Evolutionary conservation across 2,329 filamentous ascomycete species (phyloP).

Genomic region (Bipolaris oryzae): DNA sequence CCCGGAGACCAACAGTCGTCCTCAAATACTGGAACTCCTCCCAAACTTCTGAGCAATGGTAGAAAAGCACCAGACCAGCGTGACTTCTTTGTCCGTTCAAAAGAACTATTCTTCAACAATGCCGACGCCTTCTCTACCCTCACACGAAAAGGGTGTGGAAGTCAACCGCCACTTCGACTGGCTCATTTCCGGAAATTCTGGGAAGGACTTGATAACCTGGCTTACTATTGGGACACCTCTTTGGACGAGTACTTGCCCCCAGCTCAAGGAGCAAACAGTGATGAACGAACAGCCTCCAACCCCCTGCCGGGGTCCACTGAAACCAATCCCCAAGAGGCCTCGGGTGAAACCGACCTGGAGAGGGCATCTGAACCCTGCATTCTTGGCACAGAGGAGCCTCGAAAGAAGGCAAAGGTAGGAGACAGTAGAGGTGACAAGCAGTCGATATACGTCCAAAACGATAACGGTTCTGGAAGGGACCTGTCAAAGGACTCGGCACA

Average conservation of each 20-base stretch:
- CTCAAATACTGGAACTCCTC: slow-evolving; percentile 27
- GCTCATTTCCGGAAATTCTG: slow-evolving; percentile 66
- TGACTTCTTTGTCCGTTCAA: slow-evolving; percentile 56
- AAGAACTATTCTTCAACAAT: slow-evolving; percentile 61
- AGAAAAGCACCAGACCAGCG: slow-evolving; percentile 54
- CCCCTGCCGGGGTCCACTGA: slow-evolving; percentile 5
- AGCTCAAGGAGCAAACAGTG: slow-evolving; percentile 17
- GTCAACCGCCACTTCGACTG: slow-evolving; percentile 56
- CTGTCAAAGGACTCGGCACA: slow-evolving; percentile 17
- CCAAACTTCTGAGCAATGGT: slow-evolving; percentile 55
- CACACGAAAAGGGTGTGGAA: slow-evolving; percentile 55
- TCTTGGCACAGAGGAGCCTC: slow-evolving; percentile 33
- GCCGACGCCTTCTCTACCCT: slow-evolving; percentile 64
- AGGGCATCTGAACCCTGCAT: slow-evolving; percentile 15
- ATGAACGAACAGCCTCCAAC: slow-evolving; percentile 6
- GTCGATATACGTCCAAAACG: slow-evolving; percentile 12
- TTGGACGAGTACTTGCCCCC: slow-evolving; percentile 60
- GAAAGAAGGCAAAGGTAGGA: slow-evolving; percentile 50
- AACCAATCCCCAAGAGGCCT: slow-evolving; percentile 9
- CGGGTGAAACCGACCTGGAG: slow-evolving; percentile 19
- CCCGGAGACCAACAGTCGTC: slow-evolving; percentile 38
- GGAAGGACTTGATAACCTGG: slow-evolving; percentile 63
- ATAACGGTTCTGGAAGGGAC: slow-evolving; percentile 17
- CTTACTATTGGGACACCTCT: slow-evolving; percentile 67
- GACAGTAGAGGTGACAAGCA: slow-evolving; percentile 27